Evolutionary conservation across 2,329 filamentous ascomycete genomes (phyloP), one percentile per base, ranked within the genome.

Genomic region (Rachicladosporium sp.): DNA sequence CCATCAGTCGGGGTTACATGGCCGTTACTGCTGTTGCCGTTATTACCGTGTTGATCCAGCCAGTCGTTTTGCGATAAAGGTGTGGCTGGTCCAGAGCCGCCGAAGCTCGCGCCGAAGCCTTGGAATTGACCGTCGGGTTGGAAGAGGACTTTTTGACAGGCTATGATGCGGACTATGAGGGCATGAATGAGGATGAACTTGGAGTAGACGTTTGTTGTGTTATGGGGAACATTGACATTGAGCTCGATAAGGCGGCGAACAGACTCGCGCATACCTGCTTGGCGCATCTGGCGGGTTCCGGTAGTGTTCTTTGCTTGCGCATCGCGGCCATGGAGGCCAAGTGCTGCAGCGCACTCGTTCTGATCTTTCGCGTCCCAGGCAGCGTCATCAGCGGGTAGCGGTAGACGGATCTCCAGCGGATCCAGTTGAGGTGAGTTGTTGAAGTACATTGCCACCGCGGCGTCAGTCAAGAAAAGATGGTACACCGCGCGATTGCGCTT

Each of bases 111-210:
- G 35, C 50, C 57, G 35, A 60, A 48, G 43, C 47, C 40, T 19
- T 50, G 49, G 40, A 50, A 46, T 7, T 45, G 38, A 11, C 43
- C 44, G 12, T 56, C 50, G 6, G 52, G 52, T 30, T 49, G 46
- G 23, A 54, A 43, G n/a, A 55, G 36, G 15, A 41, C 19, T 45
- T 64, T 67, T 50, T 70, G 70, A 32, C 64, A 59, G 39, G 64
- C 60, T 63, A 68, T 74, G 46, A 85, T 73, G 46, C 82, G 69
- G 4, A 74, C 67, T 40, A 82, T 68, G 38, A 87, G 64, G 9
- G 73, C 75, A 51, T 86, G 81, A 6, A 86, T 74, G 35, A 86
- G 59, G 40, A 86, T 72, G 50, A 85, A 85, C 52, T 86, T 86
- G 29, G 77, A 78, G 51, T 78, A 82, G 2, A 80, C 64, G 49